Percentiles rank a stretch among this genome's conserved stretches.
phyloP scores from a whole-genome alignment of 495 filamentous ascomycete genomes.

The Glarea lozoyensis region DNA sequence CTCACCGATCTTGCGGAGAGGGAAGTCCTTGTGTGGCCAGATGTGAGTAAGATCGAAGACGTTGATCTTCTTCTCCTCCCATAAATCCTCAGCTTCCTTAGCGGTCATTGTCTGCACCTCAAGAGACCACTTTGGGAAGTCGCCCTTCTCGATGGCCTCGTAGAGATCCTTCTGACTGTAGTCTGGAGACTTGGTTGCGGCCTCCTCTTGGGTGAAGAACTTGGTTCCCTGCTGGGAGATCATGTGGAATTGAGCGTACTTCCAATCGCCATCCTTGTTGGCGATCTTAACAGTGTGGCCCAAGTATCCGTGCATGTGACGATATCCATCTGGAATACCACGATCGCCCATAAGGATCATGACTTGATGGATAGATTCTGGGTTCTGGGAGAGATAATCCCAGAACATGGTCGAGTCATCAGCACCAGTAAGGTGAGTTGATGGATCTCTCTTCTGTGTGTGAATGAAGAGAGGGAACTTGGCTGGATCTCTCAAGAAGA shows the following conservation, averaged over 20 bases:
- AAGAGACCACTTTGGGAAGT: conserved; percentile 52
- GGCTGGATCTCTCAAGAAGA: conserved; percentile 45
- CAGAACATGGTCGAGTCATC: conserved; percentile 21
- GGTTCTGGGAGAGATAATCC: conserved; percentile 34
- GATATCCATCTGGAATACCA: conserved; percentile 48
- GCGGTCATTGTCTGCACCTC: conserved; percentile 52
- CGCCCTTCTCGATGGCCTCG: conserved; percentile 45
- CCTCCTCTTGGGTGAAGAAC: conserved; percentile 48
- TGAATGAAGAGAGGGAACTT: conserved; percentile 47
- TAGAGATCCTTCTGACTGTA: conserved; percentile 53
- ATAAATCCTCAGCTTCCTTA: conserved; percentile 34
- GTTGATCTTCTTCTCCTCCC: conserved; percentile 49
- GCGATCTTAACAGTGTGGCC: conserved; percentile 60
- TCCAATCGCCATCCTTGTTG: conserved; percentile 55
- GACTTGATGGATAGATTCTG: conserved; percentile 49
- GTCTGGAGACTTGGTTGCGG: conserved; percentile 45
- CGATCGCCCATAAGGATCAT: conserved; percentile 58
- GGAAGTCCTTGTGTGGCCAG: conserved; percentile 61
- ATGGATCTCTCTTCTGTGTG: conserved; percentile 41
- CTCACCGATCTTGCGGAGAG: conserved; percentile 58
- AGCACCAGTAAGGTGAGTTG: conserved; percentile 42
- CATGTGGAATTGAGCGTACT: conserved; percentile 63
- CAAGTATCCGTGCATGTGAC: conserved; percentile 55
- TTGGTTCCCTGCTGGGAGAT: conserved; percentile 51
- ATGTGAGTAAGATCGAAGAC: conserved; percentile 61